These are phyloP conservation scores for Fusarium acutatum DNA, from an alignment of 2,329 filamentous ascomycete species.

Conservation along the genomic window DNA sequence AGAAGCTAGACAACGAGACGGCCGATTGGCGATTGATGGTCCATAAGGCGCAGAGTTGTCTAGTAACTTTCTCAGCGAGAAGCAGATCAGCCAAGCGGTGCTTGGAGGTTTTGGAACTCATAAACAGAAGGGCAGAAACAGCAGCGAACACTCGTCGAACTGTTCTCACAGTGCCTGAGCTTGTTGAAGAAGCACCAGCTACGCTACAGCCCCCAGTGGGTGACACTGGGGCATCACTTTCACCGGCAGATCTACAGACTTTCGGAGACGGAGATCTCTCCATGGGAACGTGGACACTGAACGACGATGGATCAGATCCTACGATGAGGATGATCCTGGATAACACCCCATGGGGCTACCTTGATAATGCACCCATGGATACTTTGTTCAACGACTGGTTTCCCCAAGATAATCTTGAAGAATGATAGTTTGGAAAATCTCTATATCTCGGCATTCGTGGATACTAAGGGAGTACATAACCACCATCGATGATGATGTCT, in stretches of 20 bases:
- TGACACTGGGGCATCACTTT: neutral
- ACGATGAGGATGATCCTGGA: neutral
- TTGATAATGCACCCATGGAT: neutral
- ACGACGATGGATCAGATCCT: neutral
- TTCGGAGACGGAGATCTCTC: neutral
- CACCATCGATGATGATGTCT: conserved; percentile 11
- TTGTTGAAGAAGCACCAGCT: neutral
- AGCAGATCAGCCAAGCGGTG: neutral
- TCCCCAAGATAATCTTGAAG: neutral
- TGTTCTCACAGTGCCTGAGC: neutral
- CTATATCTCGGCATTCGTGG: accelerated
- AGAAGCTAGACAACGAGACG: neutral
- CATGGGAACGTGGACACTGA: neutral
- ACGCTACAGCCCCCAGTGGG: neutral
- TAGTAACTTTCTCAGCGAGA: neutral
- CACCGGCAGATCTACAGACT: neutral
- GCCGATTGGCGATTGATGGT: neutral
- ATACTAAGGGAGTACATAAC: neutral
- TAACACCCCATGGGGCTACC: neutral
- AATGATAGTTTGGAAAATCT: neutral
- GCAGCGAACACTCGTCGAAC: neutral
- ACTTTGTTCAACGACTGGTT: neutral
- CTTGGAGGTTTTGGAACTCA: neutral
- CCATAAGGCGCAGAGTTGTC: neutral
- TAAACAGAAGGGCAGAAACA: neutral